These are phyloP conservation scores for Porogramme epimiltina DNA, from an alignment of 1,284 basidiomycete species.

Conservation along the genomic window DNA sequence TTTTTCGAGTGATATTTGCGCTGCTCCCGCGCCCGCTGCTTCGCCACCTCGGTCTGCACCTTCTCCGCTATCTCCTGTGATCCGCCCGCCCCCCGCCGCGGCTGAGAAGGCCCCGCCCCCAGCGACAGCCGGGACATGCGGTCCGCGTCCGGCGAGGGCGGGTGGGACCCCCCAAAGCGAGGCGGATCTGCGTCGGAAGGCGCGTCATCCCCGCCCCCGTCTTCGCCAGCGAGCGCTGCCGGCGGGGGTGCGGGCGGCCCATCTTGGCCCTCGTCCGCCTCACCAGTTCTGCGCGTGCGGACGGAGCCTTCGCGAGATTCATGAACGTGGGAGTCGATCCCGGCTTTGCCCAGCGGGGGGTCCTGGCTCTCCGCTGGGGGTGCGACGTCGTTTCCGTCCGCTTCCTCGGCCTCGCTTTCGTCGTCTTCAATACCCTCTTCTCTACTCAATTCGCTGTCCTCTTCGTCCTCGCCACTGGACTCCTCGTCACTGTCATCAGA, in stretches of 20 bases:
- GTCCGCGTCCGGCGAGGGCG: conserved; percentile 24
- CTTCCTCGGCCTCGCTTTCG: conserved; percentile 27
- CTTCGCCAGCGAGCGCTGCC: too few species aligned
- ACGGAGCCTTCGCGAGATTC: conserved; percentile 21
- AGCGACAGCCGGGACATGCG: conserved; percentile 26
- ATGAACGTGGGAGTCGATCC: conserved; percentile 23
- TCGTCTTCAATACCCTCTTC: conserved; percentile 32
- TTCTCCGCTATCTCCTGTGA: conserved; percentile 48
- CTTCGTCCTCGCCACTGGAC: conserved; percentile 36
- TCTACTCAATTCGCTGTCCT: conserved; percentile 24
- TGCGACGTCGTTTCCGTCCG: conserved; percentile 19
- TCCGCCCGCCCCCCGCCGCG: conserved; percentile 1
- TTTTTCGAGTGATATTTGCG: conserved; percentile 77
- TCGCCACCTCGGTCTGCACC: conserved; percentile 66
- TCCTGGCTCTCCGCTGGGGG: background rate
- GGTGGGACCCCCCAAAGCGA: conserved; percentile 20
- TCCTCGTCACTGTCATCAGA: background rate
- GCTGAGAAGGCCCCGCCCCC: background rate
- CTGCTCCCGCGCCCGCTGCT: conserved; percentile 62
- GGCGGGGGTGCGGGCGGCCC: background rate
- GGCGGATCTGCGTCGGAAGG: conserved; percentile 25
- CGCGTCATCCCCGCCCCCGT: conserved; percentile 4
- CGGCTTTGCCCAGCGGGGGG: conserved; percentile 27
- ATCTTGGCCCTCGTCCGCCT: conserved; percentile 8
- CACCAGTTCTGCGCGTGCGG: background rate